These are phyloP conservation scores for Amanita phalloides DNA, from an alignment of 768 basidiomycete genomes.

Conservation along the genomic window DNA sequence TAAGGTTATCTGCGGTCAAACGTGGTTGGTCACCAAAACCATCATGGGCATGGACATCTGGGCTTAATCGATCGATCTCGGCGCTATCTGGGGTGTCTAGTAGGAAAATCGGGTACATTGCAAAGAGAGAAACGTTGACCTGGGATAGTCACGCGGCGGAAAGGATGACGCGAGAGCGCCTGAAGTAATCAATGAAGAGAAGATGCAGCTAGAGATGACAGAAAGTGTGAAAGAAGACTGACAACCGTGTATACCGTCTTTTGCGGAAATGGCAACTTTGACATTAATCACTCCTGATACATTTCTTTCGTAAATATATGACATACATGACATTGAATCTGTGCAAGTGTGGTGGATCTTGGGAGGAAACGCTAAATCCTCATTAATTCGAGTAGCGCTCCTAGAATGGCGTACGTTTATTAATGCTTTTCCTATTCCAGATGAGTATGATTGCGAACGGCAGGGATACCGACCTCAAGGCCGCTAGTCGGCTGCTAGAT, in stretches of 20 bases:
- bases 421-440: neutral
- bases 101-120: slow-evolving; percentile 44
- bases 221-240: neutral
- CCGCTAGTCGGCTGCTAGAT: too few species aligned
- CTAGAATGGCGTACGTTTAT: neutral
- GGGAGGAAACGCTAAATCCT: too few species aligned
- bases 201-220: neutral
- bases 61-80: slow-evolving; percentile 48
- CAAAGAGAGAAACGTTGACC: slow-evolving; percentile 43
- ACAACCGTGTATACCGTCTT: neutral
- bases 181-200: neutral
- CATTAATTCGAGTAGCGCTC: neutral
- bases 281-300: neutral
- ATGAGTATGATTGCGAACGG: neutral
- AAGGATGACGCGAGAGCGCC: neutral
- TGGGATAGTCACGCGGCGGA: neutral
- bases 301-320: neutral
- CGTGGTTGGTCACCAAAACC: neutral
- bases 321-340: neutral
- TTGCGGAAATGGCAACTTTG: neutral
- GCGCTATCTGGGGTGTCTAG: slow-evolving; percentile 45
- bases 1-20: slow-evolving; percentile 40
- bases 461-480: neutral
- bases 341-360: neutral
- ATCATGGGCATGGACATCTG: slow-evolving; percentile 17